Base-by-base conservation (phyloP, 176 grass and related monocot species). In the Oropetium thomaeum region DNA sequence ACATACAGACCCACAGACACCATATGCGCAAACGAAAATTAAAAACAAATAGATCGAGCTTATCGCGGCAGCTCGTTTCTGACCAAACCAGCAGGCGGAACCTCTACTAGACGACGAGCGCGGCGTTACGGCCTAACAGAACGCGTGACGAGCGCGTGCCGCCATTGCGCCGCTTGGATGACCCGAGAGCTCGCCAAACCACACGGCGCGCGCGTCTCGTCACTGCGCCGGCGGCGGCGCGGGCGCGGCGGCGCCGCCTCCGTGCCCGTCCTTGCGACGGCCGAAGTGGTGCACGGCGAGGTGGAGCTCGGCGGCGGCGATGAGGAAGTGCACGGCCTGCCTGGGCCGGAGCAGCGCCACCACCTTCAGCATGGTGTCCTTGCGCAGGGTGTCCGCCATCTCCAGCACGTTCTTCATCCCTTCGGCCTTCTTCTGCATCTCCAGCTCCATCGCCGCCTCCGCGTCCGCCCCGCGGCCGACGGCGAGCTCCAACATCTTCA, bases 241-340 rank as follows among this genome's bases (percentile, higher is more conserved):
- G n/a, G 41, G n/a, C n/a, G 45, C 67, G 54, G 20, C 8, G 55
- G 29, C 12, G 33, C 10, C 16, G 41, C n/a, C n/a, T n/a, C n/a
- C 19, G 45, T 71, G 58, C 10, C 88, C 25, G 69, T 92, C 93
- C 79, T 79, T 97, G 13, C 42, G 80, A 54, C 25, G 81, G 4
- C 90, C 87, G 48, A 86, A 97, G 67, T 86, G 62, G 65, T 90
- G 93, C 72, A 97, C 79, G 17, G 79, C 32, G 70, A 86, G 81
- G 67, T 86, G 87, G 62, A 97, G 82, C 82, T 97, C 93, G 4
- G 85, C 90, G 37, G 87, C 87, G 27, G 87, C 84, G 60, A 90
- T 79, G 75, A 97, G 82, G 79, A 92, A 97, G 77, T 92, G 90
- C 71, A 90, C 66, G 60, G 90, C 87, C 79, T 92, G 90, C 38